Evolutionary conservation across 208 protist species (phyloP), one percentile per base, ranked within the genome.

Genomic region (Leishmania mexicana): DNA sequence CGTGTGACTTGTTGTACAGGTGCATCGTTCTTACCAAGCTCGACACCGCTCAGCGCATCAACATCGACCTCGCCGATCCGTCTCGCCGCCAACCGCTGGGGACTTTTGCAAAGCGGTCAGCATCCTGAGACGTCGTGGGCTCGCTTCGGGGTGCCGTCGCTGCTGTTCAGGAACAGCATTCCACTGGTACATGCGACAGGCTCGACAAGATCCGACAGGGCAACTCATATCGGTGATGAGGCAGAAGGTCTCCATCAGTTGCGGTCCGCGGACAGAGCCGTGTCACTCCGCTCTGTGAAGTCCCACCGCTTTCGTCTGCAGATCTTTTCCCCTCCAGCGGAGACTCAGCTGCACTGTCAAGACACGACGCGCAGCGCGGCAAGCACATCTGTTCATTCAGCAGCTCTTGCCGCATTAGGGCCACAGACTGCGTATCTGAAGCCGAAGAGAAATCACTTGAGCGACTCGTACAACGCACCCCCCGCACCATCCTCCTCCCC

Each of bases 291-390:
- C 54, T 31, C 42, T 7, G 45, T 75, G 38, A 76, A 35, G 19
- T 85, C 81, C 8, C 81, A 78, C 60, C 81, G 81, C 76, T 85
- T 85, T 38, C 68, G 76, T 10, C 24, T 80, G 68, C 76, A 76
- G 71, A 78, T 85, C 40, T 19, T 85, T 0, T 85, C 81, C n/a
- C 81, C 81, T 51, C 17, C 58, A 1, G 13, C 24, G 42, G 76
- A 78, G 21, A 15, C 70, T 3, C 31, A 58, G 31, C 38, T 62
- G 51, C 17, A n/a, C 35, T 13, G 17, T n/a, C n/a, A 31, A 19
- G 73, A 45, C 49, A 17, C 45, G 1, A 5, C 42, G 3, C 2
- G 19, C 40, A 28, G 28, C 45, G 28, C 45, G 13, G 45, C 42
- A 51, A 74, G 17, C 28, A 3, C 47, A 28, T 35, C 45, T 10